Conservation (phyloP, 2,329 filamentous ascomycete genomes). For the Pyricularia sp. region DNA sequence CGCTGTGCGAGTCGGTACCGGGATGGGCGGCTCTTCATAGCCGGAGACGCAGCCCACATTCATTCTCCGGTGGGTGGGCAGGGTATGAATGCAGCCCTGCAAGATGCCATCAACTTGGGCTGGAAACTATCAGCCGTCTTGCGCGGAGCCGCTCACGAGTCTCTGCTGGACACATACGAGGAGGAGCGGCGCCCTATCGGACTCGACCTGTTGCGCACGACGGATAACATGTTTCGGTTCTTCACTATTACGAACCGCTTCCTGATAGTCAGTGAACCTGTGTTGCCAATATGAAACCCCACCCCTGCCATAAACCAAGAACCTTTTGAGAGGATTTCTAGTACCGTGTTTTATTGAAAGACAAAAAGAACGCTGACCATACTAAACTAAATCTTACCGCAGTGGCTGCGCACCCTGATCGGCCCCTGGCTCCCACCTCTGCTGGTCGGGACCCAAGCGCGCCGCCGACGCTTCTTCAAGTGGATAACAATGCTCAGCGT, state of each 20-base stretch:
- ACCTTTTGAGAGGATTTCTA: background rate
- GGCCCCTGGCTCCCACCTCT: conserved; percentile 27
- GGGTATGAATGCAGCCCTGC: conserved; percentile 48
- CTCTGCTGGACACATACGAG: conserved; percentile 37
- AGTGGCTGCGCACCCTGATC: conserved; percentile 27
- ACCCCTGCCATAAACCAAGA: too few relatives aligned
- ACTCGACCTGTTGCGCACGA: conserved; percentile 11
- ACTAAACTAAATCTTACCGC: background rate
- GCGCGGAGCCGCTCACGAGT: conserved; percentile 16
- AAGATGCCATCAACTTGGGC: conserved; percentile 42
- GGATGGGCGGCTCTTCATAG: conserved; percentile 39
- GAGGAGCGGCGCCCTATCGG: conserved; percentile 27
- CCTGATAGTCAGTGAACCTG: conserved; percentile 9
- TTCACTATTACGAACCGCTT: conserved; percentile 23
- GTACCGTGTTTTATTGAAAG: background rate
- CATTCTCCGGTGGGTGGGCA: conserved; percentile 46
- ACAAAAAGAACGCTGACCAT: background rate
- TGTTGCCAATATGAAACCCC: background rate
- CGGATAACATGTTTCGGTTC: conserved; percentile 30
- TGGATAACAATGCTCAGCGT: conserved; percentile 32
- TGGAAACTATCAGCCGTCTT: conserved; percentile 41
- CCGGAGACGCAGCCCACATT: conserved; percentile 48
- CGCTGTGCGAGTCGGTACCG: conserved; percentile 30
- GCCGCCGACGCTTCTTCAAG: conserved; percentile 17
- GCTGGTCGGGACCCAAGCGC: conserved; percentile 14